Base-by-base conservation (phyloP, 805 yeast genomes). In the Saccharomycopsis capsularis region DNA sequence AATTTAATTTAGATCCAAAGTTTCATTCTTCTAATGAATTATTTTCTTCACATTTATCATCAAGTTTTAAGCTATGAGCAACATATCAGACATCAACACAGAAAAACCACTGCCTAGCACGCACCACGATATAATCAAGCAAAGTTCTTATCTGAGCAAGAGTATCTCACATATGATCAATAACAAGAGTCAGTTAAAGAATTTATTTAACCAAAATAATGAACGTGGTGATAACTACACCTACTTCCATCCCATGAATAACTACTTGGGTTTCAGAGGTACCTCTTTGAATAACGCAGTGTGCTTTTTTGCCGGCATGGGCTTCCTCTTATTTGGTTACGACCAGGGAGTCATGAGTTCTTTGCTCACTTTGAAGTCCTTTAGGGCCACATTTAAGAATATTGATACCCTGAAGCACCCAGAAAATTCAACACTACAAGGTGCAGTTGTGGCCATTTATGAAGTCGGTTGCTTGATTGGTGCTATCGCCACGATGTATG, bases 321-420 rank as follows among this genome's bases (percentile, higher is more conserved):
- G 54, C 11, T 50, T 50, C 34, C 34, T 50, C 15, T 41, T 50
- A 13, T 50, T 84, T 57, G 91, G 91, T 49, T 84, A 82, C 57
- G 89, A 84, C 59, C 90, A 84, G 63, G 91, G 91, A 59, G 54
- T 50, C 16, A 82, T 83, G 87, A 74, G 83, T 25, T 76, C 79
- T 57, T 63, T 79, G 42, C 73, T 79, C 43, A 70, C 76, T 3
- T 85, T 87, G 56, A 70, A 70, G 71, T 32, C 47, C 13, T 77
- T 84, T 60, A 75, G 74, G 60, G 64, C 70, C 40, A 83, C 80
- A 30, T 82, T 84, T 64, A 50, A 53, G 13, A 59, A 53, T n/a
- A 50, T 66, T 25, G 58, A 59, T 50, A 40, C 51, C 24, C 22
- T 30, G 24, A 23, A 21, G 9, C 37, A 50, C 37, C 37, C 47